Base-by-base conservation (phyloP, 352 stramenopile species). In the Phytophthora idaei region DNA sequence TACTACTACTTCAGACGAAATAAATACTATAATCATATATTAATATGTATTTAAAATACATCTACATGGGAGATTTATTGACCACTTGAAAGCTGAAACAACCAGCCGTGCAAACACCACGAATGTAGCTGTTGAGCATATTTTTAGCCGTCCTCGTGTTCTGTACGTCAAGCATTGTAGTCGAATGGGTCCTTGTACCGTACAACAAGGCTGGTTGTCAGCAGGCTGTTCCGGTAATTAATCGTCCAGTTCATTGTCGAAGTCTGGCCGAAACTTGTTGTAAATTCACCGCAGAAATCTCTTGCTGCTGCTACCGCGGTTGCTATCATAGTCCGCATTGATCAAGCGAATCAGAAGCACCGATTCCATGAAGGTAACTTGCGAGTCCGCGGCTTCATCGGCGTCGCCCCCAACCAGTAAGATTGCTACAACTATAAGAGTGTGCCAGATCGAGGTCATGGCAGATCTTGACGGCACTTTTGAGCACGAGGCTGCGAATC, bases 311-410 rank as follows among this genome's bases (percentile, higher is more conserved):
- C 21, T 21, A 21, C 39, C n/a, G 5, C 28, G 7, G 14, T 9
- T 25, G 21, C 10, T 14, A 21, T 54, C 14, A 28, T 49, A 8
- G 21, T n/a, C 28, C 14, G 21, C 37, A 25, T 29, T 27, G 28
- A 60, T 50, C n/a, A 60, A 32, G 15, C 53, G 53, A 41, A 60
- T n/a, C 37, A 60, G 10, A 15, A 60, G 29, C n/a, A 28, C 53
- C 14, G 53, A 51, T 10, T 60, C 53, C 15, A 21, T 44, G 9
- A 51, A 50, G n/a, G 53, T 60, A 27, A 60, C 10, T 15, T 32
- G 25, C 9, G 39, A 42, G 17, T 41, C 50, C 12, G 17, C 32
- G 27, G 54, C 37, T 2, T 48, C 17, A 21, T 31, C 25, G 15
- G 36, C 36, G 25, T 50, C 17, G 52, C 52, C 31, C 4, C 2